These are phyloP conservation scores for Cetradonia linearis DNA, from an alignment of 495 filamentous ascomycete genomes.

Conservation along the genomic window DNA sequence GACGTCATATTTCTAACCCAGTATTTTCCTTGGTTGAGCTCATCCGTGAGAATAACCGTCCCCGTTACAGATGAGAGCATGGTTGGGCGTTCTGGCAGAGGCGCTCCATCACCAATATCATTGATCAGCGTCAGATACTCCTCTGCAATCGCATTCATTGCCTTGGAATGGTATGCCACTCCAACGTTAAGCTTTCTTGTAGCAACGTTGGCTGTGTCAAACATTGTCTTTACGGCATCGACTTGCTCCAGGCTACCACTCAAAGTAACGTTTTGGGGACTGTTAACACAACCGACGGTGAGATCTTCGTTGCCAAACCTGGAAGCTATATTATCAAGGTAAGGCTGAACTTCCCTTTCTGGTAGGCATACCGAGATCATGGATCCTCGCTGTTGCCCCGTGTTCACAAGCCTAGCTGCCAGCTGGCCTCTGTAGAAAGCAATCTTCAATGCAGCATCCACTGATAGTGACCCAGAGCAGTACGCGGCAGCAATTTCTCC, in stretches of 20 bases:
- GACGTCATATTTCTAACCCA: conserved; percentile 2
- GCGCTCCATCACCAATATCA: background rate
- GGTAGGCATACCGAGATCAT: background rate
- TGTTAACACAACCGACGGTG: background rate
- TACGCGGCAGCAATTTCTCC: conserved; percentile 17
- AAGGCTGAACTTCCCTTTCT: conserved; percentile 15
- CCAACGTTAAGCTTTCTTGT: conserved; percentile 32
- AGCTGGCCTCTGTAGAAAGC: background rate
- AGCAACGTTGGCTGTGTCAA: conserved; percentile 29
- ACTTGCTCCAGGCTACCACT: conserved; percentile 14
- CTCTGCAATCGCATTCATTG: conserved; percentile 30
- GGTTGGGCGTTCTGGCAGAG: background rate
- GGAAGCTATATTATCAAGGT: background rate
- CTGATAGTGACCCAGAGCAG: background rate
- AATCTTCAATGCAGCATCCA: background rate
- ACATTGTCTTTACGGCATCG: conserved; percentile 25
- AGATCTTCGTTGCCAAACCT: background rate
- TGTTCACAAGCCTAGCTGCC: background rate
- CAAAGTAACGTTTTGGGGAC: background rate
- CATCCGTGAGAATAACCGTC: background rate
- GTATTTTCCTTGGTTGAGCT: background rate
- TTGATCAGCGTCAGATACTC: conserved; percentile 23
- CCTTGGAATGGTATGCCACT: conserved; percentile 36
- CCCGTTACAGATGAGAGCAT: conserved; percentile 6
- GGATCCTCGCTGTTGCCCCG: background rate